Evolutionary conservation across 371 early-diverging fungal species (phyloP).

Genomic region (Zychaea mexicana): DNA sequence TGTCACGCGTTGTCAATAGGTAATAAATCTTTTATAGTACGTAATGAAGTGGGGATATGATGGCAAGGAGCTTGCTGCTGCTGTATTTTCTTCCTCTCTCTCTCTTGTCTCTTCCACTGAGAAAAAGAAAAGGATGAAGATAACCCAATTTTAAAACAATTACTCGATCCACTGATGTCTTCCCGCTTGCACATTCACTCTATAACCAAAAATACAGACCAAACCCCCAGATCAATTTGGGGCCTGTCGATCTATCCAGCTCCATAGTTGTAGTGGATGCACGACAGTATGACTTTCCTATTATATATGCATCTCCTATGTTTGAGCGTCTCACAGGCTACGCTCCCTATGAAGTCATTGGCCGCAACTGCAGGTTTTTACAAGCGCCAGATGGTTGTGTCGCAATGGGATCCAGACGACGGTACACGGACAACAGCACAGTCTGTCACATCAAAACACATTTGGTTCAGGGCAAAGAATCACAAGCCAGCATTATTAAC

Average conservation of each 20-base stretch:
- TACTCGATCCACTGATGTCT: too few species aligned
- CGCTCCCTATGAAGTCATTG: conserved; percentile 54
- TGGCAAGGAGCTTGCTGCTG: too few species aligned
- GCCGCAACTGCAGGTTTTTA: conserved; percentile 73
- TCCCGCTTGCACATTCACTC: too few species aligned
- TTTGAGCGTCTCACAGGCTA: conserved; percentile 72
- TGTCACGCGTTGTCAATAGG: conserved; percentile 55
- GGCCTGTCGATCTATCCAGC: conserved; percentile 70
- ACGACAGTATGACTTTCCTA: conserved; percentile 53
- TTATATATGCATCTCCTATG: conserved; percentile 67
- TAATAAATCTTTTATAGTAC: neutral
- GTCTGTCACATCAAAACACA: conserved; percentile 57
- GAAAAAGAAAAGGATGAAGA: too few species aligned
- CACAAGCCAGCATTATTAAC: conserved; percentile 68
- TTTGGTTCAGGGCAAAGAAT: conserved; percentile 57
- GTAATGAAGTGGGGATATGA: too few species aligned
- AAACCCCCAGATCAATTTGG: conserved; percentile 63
- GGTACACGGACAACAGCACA: conserved; percentile 61
- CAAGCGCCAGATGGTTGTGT: conserved; percentile 63
- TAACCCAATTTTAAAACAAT: too few species aligned
- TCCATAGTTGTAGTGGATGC: conserved; percentile 64
- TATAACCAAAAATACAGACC: conserved; percentile 28
- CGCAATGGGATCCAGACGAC: conserved; percentile 51
- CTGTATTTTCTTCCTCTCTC: neutral
- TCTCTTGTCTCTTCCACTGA: too few species aligned